Evolutionary conservation across 768 basidiomycete species (phyloP), one percentile per base, ranked within the genome.

Genomic region (Termitomyces sp.): DNA sequence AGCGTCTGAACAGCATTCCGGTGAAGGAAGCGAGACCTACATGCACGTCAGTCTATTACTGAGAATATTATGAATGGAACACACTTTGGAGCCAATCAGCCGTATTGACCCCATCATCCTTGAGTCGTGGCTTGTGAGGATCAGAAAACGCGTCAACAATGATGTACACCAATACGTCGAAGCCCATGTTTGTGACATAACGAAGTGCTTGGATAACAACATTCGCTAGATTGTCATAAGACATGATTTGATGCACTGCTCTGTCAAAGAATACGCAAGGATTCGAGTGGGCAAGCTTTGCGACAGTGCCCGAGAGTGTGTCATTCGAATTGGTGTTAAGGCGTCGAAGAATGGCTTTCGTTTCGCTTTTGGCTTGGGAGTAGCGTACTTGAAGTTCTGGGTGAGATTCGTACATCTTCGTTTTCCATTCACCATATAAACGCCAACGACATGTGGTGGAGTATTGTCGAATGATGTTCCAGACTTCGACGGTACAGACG

Each of bases 361-460:
- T 85, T 67, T 97, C 93, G 34, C 89, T 79, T 54, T 95, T 90
- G 40, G 91, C 90, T 66, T 95, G 89, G 5, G 90, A 87, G 57
- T 84, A 78, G 40, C 90, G 91, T 51, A 94, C 84, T 32, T 82
- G 82, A 44, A 96, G 80, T 68, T 91, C 89, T 20, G 91, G 85
- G 73, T 94, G 86, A 16, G 84, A 84, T 59, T 80, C 81, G 71
- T 94, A 93, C 22, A 76, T 80, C 46, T 75, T 75, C 37, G 83
- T 77, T 71, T 89, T 90, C 97, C 97, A 98, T 75, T 98, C 95
- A 42, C 95, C 97, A 67, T 99, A 99, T 33, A 99, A 77, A 47
- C 81, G 82, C 89, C 94, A 99, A 9, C 97, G 91, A 24, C 82
- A 76, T 6, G 87, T 83, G 53, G 86, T 87, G 56, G 91, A 87